A percentile compares a stretch with the other conserved stretches of the same genome.
phyloP scores from a whole-genome alignment of 768 basidiomycete genomes.

The Suillus tomentosus region DNA sequence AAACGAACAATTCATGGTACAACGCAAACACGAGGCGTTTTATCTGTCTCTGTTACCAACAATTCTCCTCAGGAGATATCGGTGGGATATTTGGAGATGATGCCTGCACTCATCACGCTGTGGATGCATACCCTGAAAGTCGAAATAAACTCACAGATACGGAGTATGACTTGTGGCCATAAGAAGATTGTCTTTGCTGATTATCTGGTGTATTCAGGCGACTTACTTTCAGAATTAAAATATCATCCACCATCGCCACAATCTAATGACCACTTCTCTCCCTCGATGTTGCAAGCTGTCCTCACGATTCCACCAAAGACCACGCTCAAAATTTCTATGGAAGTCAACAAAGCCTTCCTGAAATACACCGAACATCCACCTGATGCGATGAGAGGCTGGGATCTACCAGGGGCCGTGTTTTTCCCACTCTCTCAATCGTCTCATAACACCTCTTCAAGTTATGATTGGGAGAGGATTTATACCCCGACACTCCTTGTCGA shows the following conservation, averaged over 20 bases:
- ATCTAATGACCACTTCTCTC: constrained; percentile 20
- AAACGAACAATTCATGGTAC: constrained; percentile 72
- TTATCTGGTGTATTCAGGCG: constrained; percentile 41
- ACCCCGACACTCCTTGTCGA: constrained; percentile 83
- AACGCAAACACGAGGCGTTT: constrained; percentile 74
- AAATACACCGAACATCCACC: constrained; percentile 96
- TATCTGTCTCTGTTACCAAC: constrained; percentile 70
- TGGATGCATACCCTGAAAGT: constrained; percentile 79
- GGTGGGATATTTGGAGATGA: constrained; percentile 77
- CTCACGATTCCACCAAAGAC: constrained; percentile 70
- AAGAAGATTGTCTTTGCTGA: not conserved
- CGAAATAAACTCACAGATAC: constrained; percentile 35
- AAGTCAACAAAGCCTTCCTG: constrained; percentile 81
- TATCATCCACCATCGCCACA: constrained; percentile 49
- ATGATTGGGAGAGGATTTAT: constrained; percentile 54
- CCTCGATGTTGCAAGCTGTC: constrained; percentile 74
- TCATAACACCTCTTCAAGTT: constrained; percentile 2
- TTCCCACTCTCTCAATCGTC: constrained; percentile 35
- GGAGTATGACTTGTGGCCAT: not conserved
- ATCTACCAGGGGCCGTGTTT: constrained; percentile 85
- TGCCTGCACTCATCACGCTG: constrained; percentile 91
- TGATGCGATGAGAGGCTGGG: constrained; percentile 94
- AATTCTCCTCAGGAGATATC: constrained; percentile 45
- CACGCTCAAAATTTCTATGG: constrained; percentile 66
- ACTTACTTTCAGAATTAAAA: constrained; percentile 61